Percentiles rank a stretch among this genome's conserved stretches.
Evolutionary conservation across 495 filamentous ascomycete species (phyloP).

Genomic region (Penicillium fimorum): DNA sequence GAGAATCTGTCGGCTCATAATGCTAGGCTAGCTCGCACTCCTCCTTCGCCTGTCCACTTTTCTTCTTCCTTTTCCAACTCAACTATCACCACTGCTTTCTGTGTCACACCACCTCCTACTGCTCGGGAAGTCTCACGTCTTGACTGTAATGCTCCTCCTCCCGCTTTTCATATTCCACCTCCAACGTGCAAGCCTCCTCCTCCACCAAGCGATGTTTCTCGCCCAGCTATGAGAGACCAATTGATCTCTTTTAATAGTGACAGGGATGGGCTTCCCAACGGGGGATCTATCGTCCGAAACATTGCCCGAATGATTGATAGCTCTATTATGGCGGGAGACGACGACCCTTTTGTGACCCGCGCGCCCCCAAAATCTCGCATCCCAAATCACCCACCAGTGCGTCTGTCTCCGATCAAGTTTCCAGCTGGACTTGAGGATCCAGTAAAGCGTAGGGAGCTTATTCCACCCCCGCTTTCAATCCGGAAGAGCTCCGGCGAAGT

Average conservation of each 20-base stretch:
- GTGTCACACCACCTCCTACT: constrained; percentile 1
- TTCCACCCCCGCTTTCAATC: constrained; percentile 4
- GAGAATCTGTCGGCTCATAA: neutral
- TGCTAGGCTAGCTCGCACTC: neutral
- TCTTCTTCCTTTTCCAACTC: neutral
- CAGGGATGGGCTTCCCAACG: neutral
- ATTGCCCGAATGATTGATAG: constrained; percentile 12
- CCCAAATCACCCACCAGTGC: neutral
- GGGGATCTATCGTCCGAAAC: constrained; percentile 6
- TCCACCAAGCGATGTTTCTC: neutral
- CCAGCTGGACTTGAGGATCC: constrained; percentile 3
- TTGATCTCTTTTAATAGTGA: constrained; percentile 2
- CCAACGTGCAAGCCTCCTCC: neutral
- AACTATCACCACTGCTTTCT: constrained; percentile 3
- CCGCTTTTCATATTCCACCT: neutral
- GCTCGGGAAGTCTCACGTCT: neutral
- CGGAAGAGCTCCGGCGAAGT: constrained; percentile 7
- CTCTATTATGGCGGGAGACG: neutral
- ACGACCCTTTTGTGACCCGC: constrained; percentile 2
- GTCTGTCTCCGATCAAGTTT: constrained; percentile 1
- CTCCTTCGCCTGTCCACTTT: neutral
- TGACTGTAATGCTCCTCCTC: neutral
- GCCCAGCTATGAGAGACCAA: neutral
- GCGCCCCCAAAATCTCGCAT: neutral
- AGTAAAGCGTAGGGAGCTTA: neutral